Conservation (phyloP, 768 basidiomycete species). For the Leccinum rimulosum region DNA sequence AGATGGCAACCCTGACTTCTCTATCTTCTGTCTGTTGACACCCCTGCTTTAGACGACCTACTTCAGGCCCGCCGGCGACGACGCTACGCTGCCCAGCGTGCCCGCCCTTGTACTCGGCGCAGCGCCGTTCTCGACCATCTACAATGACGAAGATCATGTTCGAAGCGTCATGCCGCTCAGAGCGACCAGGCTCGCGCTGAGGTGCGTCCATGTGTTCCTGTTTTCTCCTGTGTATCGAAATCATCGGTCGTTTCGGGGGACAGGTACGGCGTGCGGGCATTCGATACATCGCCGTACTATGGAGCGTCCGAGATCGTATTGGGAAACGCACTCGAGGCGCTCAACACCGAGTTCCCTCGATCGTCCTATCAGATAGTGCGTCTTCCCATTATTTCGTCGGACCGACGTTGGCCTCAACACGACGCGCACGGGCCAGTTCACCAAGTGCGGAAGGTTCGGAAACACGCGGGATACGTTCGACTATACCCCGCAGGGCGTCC, state of each 20-base stretch:
- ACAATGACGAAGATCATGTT: slow-evolving; percentile 61
- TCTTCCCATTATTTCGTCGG: not conserved
- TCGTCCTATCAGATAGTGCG: slow-evolving; percentile 70
- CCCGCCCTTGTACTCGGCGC: slow-evolving; percentile 68
- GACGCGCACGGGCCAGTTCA: slow-evolving; percentile 50
- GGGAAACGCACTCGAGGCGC: slow-evolving; percentile 58
- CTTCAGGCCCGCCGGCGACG: slow-evolving; percentile 29
- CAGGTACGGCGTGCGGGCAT: slow-evolving; percentile 78
- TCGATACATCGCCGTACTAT: slow-evolving; percentile 84
- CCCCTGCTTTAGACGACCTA: slow-evolving; percentile 22
- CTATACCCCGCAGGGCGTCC: slow-evolving; percentile 66
- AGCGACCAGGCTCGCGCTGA: slow-evolving; percentile 63
- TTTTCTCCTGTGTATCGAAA: not conserved
- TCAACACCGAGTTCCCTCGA: slow-evolving; percentile 72
- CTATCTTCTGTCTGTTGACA: slow-evolving; percentile 7
- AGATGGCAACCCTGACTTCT: slow-evolving; percentile 7
- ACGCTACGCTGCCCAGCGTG: slow-evolving; percentile 33
- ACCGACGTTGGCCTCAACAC: no score
- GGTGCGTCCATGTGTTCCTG: slow-evolving; percentile 41
- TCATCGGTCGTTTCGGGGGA: not conserved
- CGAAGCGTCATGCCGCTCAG: slow-evolving; percentile 50
- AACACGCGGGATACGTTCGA: slow-evolving; percentile 54
- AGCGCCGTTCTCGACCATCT: slow-evolving; percentile 63
- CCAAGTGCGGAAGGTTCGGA: slow-evolving; percentile 84
- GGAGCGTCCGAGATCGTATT: slow-evolving; percentile 77